A percentile compares a stretch with the other conserved stretches of the same genome.
Conservation (phyloP, 371 early-diverging fungal genomes). For the Entomophthora muscae region DNA sequence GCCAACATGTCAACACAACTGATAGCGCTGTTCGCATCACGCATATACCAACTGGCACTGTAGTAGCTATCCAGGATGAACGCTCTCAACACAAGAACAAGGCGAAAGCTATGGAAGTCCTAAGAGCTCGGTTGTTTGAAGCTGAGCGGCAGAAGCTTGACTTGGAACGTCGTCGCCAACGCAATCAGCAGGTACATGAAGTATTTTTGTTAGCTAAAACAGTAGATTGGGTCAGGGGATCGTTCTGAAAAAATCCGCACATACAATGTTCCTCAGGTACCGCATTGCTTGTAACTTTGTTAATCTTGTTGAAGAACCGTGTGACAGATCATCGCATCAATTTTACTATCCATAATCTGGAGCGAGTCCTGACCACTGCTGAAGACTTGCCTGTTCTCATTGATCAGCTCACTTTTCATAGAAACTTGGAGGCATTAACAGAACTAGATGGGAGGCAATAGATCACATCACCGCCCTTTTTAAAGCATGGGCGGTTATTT, state of each 20-base stretch:
- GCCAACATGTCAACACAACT: constrained; percentile 90
- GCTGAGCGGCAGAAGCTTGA: constrained; percentile 37
- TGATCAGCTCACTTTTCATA: neutral
- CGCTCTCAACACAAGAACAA: constrained; percentile 83
- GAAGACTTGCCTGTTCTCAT: neutral
- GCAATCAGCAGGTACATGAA: constrained; percentile 39
- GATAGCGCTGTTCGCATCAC: constrained; percentile 89
- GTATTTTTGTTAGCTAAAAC: neutral
- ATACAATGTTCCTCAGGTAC: constrained; percentile 59
- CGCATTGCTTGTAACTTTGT: neutral
- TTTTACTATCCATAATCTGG: constrained; percentile 49
- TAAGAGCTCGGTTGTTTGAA: constrained; percentile 64
- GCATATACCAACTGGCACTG: constrained; percentile 79
- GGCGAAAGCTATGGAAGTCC: constrained; percentile 65
- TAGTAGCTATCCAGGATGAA: constrained; percentile 77
- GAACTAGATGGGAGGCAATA: neutral
- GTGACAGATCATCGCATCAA: constrained; percentile 76
- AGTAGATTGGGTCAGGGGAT: constrained; percentile 39
- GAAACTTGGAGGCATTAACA: neutral
- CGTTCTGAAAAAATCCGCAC: constrained; percentile 76
- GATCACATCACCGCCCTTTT: too few species aligned
- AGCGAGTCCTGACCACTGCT: constrained; percentile 37
- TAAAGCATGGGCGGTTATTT: too few species aligned
- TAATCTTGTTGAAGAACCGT: constrained; percentile 27
- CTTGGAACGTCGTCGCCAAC: constrained; percentile 31